Evolutionary conservation across 257 asterid species (phyloP), one percentile per base, ranked within the genome.

Genomic region (Lycium barbarum): DNA sequence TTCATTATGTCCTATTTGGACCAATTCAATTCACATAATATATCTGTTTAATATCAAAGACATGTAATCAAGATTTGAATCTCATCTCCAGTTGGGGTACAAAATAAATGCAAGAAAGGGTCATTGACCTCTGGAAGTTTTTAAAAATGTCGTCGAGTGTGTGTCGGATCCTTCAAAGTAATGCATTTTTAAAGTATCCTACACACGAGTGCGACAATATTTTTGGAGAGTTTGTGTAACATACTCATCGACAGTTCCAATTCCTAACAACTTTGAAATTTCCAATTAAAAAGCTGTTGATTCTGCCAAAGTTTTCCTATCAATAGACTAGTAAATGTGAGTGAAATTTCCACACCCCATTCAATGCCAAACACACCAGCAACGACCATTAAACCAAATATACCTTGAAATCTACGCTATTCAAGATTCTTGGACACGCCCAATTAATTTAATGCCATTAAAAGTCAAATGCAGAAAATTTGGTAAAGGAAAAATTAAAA

Each of bases 391-490:
- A 13, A 22, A 78, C 82, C 82, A 53, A 53, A 78, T 22, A 78
- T 76, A 22, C 22, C 51, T 68, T 54, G 74, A 33, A 67, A 36
- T 67, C 4, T 6, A 67, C 51, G 26, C 26, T 51, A 76, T 76
- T 76, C 63, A 22, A 76, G 14, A 76, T 22, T 26, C n/a, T 76
- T 76, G 63, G 26, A 53, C 82, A 76, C 47, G 63, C 63, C 26
- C 26, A 76, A 76, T 76, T 76, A 74, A n/a, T 62, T 65, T 47
- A 83, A 67, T 66, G 63, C 7, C 11, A 78, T 53, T 53, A 78
- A 78, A 74, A 62, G 82, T 53, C 33, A 78, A 78, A 49, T 53
- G 70, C 67, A 49, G 13, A 45, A 6, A 45, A 67, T 26, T 63
- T 33, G 15, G 36, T 7, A 38, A 83, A 83, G 6, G 22, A 3